Base-by-base conservation (phyloP, 1,284 basidiomycete species). In the Ceratobasidium sp. region DNA sequence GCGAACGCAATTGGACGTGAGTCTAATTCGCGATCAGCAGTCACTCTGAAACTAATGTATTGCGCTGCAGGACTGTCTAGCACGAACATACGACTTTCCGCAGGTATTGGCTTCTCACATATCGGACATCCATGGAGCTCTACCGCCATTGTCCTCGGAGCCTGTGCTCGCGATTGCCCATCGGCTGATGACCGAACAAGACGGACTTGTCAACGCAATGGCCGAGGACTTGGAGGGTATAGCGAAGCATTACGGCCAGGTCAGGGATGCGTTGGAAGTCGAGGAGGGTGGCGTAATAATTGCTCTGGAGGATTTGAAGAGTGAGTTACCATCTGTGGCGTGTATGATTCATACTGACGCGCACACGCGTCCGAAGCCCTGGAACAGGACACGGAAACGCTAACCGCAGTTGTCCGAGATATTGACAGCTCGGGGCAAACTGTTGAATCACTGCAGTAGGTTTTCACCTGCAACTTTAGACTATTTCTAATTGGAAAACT, bases 301-400 rank as follows among this genome's bases (percentile, higher is more conserved):
- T 91, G 82, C 81, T 11, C 87, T 89, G 67, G 90, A 89, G 28
- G 92, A 94, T 76, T 80, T 93, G 70, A 85, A 87, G 82, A 87
- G 91, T 91, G 75, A 21, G 79, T 41, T 2, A 38, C 38, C 38
- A 7, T 18, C 26, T 52, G 75, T 72, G 8, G 28, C 43, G 9
- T n/a, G 11, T 46, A 28, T 7, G 0, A 61, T 16, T 32, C 9
- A 21, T 41, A 18, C 57, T 61, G 43, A 61, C 47, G 47, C 26
- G 23, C 41, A 35, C 28, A 35, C 38, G 44, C 14, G 13, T 41
- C 41, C 43, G 32, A 44, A 92, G 92, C 87, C 23, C 92, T 94
- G 88, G 88, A 89, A 76, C 84, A 89, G 54, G 92, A 94, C 78
- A 91, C 89, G 1, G 85, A 90, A 21, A 90, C 93, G 78, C 82